Evolutionary conservation across 306 rosid species (phyloP).

Genomic region (Acacia acuminata): DNA sequence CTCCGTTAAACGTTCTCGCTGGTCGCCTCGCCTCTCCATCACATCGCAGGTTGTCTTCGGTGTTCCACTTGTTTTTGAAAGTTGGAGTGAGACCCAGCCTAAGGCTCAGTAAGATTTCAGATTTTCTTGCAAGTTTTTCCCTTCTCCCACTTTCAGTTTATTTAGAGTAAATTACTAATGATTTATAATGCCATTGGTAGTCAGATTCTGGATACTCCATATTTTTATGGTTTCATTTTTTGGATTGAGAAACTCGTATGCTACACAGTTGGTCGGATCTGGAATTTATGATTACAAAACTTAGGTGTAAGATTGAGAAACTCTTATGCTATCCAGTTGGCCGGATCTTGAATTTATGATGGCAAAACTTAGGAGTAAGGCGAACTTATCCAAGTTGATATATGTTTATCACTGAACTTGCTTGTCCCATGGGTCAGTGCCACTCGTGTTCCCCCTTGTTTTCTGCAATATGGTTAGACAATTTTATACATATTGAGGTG

Average conservation of each 20-base stretch:
- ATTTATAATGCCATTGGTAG: not conserved
- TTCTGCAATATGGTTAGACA: not conserved
- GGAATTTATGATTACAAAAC: not conserved
- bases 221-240: not conserved
- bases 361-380: not conserved
- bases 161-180: no score
- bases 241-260: not conserved
- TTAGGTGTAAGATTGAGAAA: not conserved
- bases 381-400: not conserved
- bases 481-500: not conserved
- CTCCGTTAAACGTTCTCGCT: not conserved
- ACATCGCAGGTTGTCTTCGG: not conserved
- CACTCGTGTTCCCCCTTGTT: not conserved
- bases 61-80: not conserved
- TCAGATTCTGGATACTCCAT: not conserved
- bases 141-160: not conserved
- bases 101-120: constrained; percentile 10
- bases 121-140: not conserved
- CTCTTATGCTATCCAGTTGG: not conserved
- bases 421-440: not conserved
- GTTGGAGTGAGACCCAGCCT: not conserved
- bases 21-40: no score
- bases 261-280: not conserved
- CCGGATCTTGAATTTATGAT: not conserved
- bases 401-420: not conserved